phyloP scores from a whole-genome alignment of 176 grass and related monocot species.

The Triticum timopheevii region DNA sequence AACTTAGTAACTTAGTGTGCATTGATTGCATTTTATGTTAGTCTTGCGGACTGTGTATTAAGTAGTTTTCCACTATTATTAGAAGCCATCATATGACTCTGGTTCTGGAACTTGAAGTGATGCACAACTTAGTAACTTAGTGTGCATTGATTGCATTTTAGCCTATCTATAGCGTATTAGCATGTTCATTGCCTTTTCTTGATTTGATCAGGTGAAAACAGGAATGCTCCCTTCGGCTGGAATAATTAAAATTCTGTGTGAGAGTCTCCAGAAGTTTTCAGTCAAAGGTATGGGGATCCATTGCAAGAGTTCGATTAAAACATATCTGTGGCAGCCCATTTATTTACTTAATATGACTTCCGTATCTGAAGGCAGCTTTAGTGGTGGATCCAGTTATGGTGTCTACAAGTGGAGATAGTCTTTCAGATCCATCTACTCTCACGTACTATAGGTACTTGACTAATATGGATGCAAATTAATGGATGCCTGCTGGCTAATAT shows the following conservation, averaged over 20 bases:
- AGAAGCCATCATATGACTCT: neutral
- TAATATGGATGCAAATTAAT: neutral
- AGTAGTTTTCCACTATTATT: neutral
- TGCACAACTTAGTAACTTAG: neutral
- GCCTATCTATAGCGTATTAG: neutral
- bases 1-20: neutral
- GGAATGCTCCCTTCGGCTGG: constrained; percentile 87
- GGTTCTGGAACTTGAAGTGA: neutral
- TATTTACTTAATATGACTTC: constrained; percentile 32
- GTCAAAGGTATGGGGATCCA: constrained; percentile 70
- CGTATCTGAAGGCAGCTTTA: constrained; percentile 82
- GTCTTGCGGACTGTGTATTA: neutral
- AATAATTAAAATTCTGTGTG: constrained; percentile 71
- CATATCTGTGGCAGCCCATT: constrained; percentile 17
- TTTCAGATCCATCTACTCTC: constrained; percentile 71
- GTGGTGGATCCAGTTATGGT: constrained; percentile 99
- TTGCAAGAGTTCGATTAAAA: neutral
- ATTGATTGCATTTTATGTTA: neutral
- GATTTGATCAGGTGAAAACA: constrained; percentile 75
- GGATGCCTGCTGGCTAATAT: neutral
- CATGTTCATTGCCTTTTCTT: constrained; percentile 10
- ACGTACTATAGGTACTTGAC: constrained; percentile 54
- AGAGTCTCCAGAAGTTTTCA: constrained; percentile 69
- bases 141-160: neutral
- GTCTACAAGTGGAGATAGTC: constrained; percentile 83